Conservation (phyloP, 257 asterid genomes). For the Eustoma russellianum region DNA sequence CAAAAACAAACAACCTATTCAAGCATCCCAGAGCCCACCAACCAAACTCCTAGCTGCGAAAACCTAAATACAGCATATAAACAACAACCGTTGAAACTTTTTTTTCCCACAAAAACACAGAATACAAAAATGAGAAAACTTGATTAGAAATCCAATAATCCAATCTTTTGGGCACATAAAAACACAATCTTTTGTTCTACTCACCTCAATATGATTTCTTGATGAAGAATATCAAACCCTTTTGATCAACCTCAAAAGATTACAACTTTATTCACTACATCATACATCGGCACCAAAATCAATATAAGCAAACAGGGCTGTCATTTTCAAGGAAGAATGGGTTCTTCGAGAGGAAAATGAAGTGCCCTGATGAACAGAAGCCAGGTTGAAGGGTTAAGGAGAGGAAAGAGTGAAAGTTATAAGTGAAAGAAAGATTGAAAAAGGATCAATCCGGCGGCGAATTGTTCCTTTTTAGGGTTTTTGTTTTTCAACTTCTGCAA, state of each 20-base stretch:
- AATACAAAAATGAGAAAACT: no score
- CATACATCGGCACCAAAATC: slow-evolving; percentile 8
- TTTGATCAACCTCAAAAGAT: slow-evolving; percentile 18
- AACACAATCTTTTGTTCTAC: no score
- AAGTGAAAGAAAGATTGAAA: slow-evolving; percentile 14
- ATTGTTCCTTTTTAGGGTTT: slow-evolving; percentile 67
- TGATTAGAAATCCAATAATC: no score
- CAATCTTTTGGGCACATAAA: no score
- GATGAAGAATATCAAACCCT: no score
- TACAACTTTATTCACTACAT: slow-evolving; percentile 11
- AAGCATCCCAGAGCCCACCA: slow-evolving; percentile 4
- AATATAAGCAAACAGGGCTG: slow-evolving; percentile 16
- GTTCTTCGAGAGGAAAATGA: not conserved
- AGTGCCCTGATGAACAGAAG: slow-evolving; percentile 2
- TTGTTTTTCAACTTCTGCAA: slow-evolving; percentile 34
- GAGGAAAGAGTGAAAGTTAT: slow-evolving; percentile 14
- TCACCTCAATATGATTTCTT: no score
- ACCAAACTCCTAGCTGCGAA: no score
- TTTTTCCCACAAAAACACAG: no score
- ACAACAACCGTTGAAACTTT: no score
- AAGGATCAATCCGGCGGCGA: slow-evolving; percentile 66
- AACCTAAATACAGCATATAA: no score
- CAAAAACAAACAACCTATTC: slow-evolving; percentile 6
- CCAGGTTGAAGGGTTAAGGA: slow-evolving; percentile 14
- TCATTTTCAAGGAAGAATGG: slow-evolving; percentile 6